Evolutionary conservation across 2,329 filamentous ascomycete species (phyloP), one percentile per base, ranked within the genome.

Genomic region (Truncatella angustata): DNA sequence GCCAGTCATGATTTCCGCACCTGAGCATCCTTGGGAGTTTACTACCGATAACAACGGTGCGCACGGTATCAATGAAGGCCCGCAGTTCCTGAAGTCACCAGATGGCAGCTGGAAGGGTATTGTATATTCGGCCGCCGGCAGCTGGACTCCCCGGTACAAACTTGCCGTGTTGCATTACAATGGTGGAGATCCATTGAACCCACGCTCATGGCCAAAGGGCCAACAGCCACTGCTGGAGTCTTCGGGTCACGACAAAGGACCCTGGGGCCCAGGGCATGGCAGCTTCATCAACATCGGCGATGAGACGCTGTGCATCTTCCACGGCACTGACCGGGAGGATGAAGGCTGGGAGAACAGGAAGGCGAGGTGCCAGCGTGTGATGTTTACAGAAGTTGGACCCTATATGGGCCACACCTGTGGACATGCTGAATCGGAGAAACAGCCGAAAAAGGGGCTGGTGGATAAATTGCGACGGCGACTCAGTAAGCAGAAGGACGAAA

Each of bases 131-230:
- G 66, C 64, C 34, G 65, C 63, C 2, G 66, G 64, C 18, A 64
- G 61, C 46, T 68, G 66, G 66, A 68, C 65, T 9, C 58, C 60
- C 50, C 61, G 66, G 46, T 68, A 68, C 57, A 68, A 68, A 60
- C 65, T 68, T 59, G 65, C 63, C 1, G 51, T 59, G 7, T 55
- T 68, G 20, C 56, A 55, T 34, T 66, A 63, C 49, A 45, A 56
- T 40, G 64, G 64, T 4, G 63, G 62, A n/a, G 60, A 64, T 32
- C 66, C 66, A 3, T 54, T 66, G 4, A 54, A 63, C 34, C 52
- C 64, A 6, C 39, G n/a, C 1, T 58, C 60, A 10, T 67, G 66
- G 66, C 55, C 52, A 24, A 68, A 68, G 45, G 51, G 56, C n/a
- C 50, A 52, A 3, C 58, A 57, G 24, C 65, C 66, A 28, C 57